Conservation (phyloP, 192 early-diverging fungal species). For the Obelidium mucronatum region DNA sequence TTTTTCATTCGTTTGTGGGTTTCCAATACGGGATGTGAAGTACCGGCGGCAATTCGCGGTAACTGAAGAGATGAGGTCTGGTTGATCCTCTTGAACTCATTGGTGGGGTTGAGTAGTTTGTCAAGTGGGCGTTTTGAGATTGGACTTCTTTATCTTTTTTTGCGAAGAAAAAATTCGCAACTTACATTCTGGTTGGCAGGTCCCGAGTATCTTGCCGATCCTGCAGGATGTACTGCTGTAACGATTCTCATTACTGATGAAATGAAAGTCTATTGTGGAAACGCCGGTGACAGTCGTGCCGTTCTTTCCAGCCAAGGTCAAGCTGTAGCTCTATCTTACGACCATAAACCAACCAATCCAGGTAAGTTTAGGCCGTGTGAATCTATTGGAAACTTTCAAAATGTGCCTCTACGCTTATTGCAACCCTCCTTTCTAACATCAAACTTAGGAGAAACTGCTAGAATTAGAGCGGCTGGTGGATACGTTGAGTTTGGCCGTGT, state of each 20-base stretch:
- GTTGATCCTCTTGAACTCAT: background rate
- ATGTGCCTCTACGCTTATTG: no score
- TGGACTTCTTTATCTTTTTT: no score
- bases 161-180: no score
- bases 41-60: no score
- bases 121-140: background rate
- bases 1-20: background rate
- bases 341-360: conserved; percentile 95
- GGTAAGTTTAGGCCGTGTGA: conserved; percentile 28
- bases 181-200: conserved; percentile 50
- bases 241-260: conserved; percentile 84
- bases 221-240: conserved; percentile 98
- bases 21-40: background rate
- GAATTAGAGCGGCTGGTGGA: conserved; percentile 91
- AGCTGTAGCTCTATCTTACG: conserved; percentile 80
- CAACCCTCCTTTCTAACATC: background rate
- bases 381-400: background rate
- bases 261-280: conserved; percentile 81
- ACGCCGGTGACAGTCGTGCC: conserved; percentile 96
- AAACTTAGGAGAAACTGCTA: conserved; percentile 69
- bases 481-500: conserved; percentile 99
- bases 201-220: conserved; percentile 77
- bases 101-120: background rate
- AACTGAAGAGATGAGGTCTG: background rate
- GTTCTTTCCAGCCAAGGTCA: conserved; percentile 83